phyloP scores from a whole-genome alignment of 2,329 filamentous ascomycete genomes.

The Colletotrichum filicis region DNA sequence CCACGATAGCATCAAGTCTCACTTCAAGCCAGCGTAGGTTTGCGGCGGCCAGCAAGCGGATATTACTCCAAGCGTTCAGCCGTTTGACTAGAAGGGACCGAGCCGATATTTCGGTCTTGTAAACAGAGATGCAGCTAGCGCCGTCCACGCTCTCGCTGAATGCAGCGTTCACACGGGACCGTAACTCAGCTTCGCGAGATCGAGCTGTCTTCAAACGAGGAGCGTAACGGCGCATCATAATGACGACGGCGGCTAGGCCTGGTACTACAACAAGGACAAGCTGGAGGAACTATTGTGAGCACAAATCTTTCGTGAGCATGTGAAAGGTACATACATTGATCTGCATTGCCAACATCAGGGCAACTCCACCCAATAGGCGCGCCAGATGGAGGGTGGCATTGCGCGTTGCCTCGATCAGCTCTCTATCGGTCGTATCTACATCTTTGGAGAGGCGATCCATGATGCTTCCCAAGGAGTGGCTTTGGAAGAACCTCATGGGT shows the following conservation, averaged over 20 bases:
- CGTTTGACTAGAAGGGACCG: neutral
- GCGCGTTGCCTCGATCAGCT: neutral
- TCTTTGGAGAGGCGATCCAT: constrained; percentile 11
- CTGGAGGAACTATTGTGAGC: neutral
- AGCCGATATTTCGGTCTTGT: neutral
- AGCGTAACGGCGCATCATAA: constrained; percentile 2
- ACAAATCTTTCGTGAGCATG: too few relatives aligned
- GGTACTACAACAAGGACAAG: neutral
- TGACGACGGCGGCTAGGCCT: neutral
- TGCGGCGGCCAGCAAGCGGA: neutral
- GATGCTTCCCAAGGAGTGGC: neutral
- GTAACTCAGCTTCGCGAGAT: neutral
- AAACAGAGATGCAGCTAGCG: neutral
- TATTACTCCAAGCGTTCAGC: neutral
- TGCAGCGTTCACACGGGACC: neutral
- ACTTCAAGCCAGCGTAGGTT: constrained; percentile 12
- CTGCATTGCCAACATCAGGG: neutral
- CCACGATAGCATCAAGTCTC: neutral
- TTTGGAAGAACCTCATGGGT: neutral
- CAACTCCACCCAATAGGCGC: neutral
- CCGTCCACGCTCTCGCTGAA: neutral
- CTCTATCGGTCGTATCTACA: neutral
- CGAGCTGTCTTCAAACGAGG: neutral
- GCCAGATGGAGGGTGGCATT: neutral
- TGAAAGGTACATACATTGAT: neutral